Conservation (phyloP, 106 monocot species). For the Platanthera guangdongensis region DNA sequence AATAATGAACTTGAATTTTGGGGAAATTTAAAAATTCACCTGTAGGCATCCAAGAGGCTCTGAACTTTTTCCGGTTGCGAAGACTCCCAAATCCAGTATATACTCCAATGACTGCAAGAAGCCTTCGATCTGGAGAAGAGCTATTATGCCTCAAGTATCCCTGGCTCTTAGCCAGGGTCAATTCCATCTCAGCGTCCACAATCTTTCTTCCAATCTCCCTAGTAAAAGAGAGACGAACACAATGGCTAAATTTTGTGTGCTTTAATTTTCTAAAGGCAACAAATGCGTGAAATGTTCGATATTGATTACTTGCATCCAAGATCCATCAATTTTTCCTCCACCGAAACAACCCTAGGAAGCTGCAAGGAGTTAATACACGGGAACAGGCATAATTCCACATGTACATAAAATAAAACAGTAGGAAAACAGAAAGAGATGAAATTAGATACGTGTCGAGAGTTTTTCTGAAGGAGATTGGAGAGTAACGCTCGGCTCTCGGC, state of each 20-base stretch:
- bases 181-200: slow-evolving; percentile 91
- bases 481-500: slow-evolving; percentile 71
- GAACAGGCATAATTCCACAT: neutral
- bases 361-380: slow-evolving; percentile 11
- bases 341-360: slow-evolving; percentile 64
- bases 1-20: neutral
- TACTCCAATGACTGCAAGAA: slow-evolving; percentile 85
- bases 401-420: neutral
- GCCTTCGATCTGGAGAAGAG: slow-evolving; percentile 33
- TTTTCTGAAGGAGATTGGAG: slow-evolving; percentile 57
- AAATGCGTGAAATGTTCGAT: neutral
- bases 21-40: slow-evolving; percentile 26
- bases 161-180: slow-evolving; percentile 84
- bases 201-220: slow-evolving; percentile 81
- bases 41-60: slow-evolving; percentile 95
- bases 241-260: neutral
- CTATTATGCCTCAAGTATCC: slow-evolving; percentile 55
- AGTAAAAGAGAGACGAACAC: slow-evolving; percentile 1
- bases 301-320: slow-evolving; percentile 83
- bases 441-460: slow-evolving; percentile 35
- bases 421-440: neutral
- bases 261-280: neutral
- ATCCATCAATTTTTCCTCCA: slow-evolving; percentile 76
- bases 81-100: slow-evolving; percentile 95
- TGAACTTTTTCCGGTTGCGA: slow-evolving; percentile 68